Base-by-base conservation (phyloP, 1,284 basidiomycete genomes). In the Malassezia japonica region DNA sequence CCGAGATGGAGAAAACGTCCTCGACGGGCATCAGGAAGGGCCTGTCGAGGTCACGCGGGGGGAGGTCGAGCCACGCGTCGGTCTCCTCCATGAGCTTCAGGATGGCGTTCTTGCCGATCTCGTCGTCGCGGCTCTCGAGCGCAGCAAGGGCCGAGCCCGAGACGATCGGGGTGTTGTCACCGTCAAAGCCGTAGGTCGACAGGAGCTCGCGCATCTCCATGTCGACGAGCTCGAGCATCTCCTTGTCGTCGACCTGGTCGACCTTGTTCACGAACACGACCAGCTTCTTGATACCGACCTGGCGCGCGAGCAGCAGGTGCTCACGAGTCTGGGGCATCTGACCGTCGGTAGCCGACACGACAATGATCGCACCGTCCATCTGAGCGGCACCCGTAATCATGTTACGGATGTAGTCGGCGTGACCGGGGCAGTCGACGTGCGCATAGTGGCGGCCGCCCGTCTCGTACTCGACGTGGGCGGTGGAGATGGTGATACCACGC, bases 131-230 rank as follows among this genome's bases (percentile, higher is more conserved):
- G 80, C 85, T 85, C 72, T 99, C 89, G 57, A 99, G 80, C 48
- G 92, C 92, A 56, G 90, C 89, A 49, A 99, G 79, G 54, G 94
- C 94, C 31, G 90, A 92, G 48, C 94, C 94, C 83, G 88, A 88
- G 68, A 98, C 76, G 72, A 99, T 94, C 33, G 94, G 94, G 0
- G 94, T 96, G 70, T 85, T 81, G 76, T 99, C 94, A 56, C 94
- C 94, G 67, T 98, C 92, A 64, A 87, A 99, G 71, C 87, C 87
- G 67, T 76, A 76, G 24, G 84, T 84, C 23, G 82, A 78, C 40
- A 99, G 81, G n/a, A 99, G 79, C 73, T 99, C 94, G 52, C 94
- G 84, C 85, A 99, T 99, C 80, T 99, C 94, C 92, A 99, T 98
- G 70, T 99, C 94, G 59, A 99, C 94, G 53, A 98, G 85, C 78